phyloP scores from a whole-genome alignment of 441 rosid genomes.

The Metrosideros polymorpha region DNA sequence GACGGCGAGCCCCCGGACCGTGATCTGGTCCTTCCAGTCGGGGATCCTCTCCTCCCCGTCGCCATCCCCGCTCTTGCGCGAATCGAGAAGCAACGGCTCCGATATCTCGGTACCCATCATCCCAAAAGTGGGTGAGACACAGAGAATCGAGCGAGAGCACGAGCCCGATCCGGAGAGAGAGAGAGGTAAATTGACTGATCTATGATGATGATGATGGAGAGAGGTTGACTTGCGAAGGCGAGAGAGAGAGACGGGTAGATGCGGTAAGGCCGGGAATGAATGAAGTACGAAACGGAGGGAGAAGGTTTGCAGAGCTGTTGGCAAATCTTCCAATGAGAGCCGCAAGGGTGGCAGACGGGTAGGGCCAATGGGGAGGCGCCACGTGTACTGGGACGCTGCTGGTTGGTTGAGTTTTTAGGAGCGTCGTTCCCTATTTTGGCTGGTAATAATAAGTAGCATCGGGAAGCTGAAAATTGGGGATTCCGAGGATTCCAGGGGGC shows the following conservation, averaged over 20 bases:
- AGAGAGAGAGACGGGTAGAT: background rate
- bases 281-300: no score
- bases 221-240: background rate
- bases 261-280: no score
- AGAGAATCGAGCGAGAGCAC: background rate
- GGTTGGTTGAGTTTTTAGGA: no score
- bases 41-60: conserved; percentile 32
- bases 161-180: no score
- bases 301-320: background rate
- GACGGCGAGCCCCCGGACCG: conserved; percentile 54
- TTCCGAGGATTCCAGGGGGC: background rate
- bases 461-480: background rate
- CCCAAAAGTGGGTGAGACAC: background rate
- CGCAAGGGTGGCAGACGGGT: fast-evolving
- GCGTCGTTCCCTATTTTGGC: background rate
- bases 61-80: conserved; percentile 6
- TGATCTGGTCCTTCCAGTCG: conserved; percentile 84
- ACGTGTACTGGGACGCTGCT: background rate
- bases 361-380: background rate
- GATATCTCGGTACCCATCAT: conserved; percentile 64
- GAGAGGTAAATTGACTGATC: no score
- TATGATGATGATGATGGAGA: background rate
- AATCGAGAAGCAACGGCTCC: conserved; percentile 28
- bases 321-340: background rate
- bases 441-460: no score